phyloP scores from a whole-genome alignment of 2,329 filamentous ascomycete genomes.

The Cytospora piceicola region DNA sequence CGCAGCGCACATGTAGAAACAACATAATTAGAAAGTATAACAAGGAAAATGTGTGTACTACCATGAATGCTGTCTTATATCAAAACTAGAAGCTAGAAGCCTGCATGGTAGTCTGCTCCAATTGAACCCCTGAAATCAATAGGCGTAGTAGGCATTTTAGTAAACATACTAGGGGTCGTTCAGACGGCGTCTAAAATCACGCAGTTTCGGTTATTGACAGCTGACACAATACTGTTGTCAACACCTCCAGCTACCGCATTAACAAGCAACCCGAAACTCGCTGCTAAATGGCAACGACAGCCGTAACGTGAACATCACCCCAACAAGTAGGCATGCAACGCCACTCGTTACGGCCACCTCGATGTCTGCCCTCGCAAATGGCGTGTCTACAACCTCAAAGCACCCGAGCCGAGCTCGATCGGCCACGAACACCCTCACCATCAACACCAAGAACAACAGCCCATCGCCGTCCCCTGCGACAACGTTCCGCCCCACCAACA shows the following conservation, averaged over 20 bases:
- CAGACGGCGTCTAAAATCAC: background rate
- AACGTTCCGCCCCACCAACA: slow-evolving; percentile 15
- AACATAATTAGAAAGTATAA: slow-evolving; percentile 15
- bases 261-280: slow-evolving; percentile 13
- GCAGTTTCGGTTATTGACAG: background rate
- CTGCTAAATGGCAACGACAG: slow-evolving; percentile 26
- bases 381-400: slow-evolving; percentile 42
- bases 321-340: slow-evolving; percentile 48
- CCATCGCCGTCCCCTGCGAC: slow-evolving; percentile 21
- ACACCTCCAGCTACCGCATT: background rate
- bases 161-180: background rate
- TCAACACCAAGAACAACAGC: slow-evolving; percentile 31
- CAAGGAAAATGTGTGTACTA: background rate
- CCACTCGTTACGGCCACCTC: slow-evolving; percentile 43
- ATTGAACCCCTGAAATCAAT: background rate
- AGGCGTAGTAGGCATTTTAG: background rate
- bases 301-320: slow-evolving; percentile 19
- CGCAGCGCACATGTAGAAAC: slow-evolving; percentile 22
- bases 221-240: background rate
- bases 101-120: background rate
- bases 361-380: slow-evolving; percentile 55
- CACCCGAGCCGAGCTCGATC: slow-evolving; percentile 30
- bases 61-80: background rate
- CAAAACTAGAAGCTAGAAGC: background rate
- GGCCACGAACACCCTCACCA: slow-evolving; percentile 31